Evolutionary conservation across 257 asterid genomes (phyloP), one percentile per base, ranked within the genome.

Genomic region (Coffea canephora): DNA sequence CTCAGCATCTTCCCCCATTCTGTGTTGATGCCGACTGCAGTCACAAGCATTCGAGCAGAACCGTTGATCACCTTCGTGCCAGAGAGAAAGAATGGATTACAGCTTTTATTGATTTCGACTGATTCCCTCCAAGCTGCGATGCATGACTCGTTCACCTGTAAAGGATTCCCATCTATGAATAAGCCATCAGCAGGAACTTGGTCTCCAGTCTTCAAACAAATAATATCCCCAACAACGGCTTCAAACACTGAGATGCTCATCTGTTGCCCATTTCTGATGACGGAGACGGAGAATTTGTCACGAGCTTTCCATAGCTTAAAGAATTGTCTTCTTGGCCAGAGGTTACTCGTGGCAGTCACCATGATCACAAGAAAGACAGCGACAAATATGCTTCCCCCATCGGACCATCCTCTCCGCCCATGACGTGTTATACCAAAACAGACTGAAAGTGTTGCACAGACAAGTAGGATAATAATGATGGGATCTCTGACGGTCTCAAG

Each of bases 161-260:
- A 84, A 15, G 91, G 73, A 46, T 86, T 78, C 0, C 93, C 91
- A 0, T 80, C 84, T 1, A 90, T 31, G 81, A 82, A 90, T 16
- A 93, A 5, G 0, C 97, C 96, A 43, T 93, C 96, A 1, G 93
- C 91, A 0, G 97, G 95, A 18, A 93, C 87, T 48, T 82, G 92
- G 82, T 93, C 89, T 6, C 97, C 96, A 0, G 82, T 66, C 12
- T 39, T 76, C 84, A 93, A 76, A 78, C 77, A 73, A 36, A 88
- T 82, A 0, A 92, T 83, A 43, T 91, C 97, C 43, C 96, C 94
- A 6, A 86, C 94, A 0, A 89, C 91, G 0, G 36, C 85, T 15
- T 89, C 91, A 9, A 83, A 87, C 9, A 86, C 91, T 10, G 92
- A 84, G 1, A 87, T 88, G 27, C 39, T 49, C 43, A 75, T 82